Base-by-base conservation (phyloP, 1,284 basidiomycete species). In the Rhodotorula sp. region DNA sequence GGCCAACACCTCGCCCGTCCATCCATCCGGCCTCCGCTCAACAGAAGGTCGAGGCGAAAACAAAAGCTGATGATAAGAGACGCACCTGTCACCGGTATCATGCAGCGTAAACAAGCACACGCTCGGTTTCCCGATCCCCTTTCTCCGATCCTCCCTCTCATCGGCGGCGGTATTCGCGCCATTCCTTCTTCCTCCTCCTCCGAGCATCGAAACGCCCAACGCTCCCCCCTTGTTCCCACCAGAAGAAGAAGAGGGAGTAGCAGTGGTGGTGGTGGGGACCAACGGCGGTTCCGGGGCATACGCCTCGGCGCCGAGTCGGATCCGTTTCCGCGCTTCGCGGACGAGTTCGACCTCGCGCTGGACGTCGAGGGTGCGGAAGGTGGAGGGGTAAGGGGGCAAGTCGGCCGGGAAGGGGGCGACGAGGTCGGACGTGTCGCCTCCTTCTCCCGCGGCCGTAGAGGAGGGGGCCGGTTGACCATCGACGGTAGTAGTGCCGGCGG, bases 71-170 rank as follows among this genome's bases (percentile, higher is more conserved):
- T 38, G 59, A 38, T 18, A 26, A 16, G 23, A 21, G n/a, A 38
- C 18, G 45, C 19, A 95, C 92, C 91, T 90, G 83, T 97, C 93
- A 49, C 89, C 88, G 10, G 90, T 88, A 78, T 97, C 93, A 79
- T 95, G 92, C 47, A 97, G 80, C 3, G 94, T 97, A 80, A 95
- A 97, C 5, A 92, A 89, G 75, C 94, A 95, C 62, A 97, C 88
- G 77, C 93, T 95, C 1, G 95, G 94, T 58, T 78, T 77, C 23
- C 73, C 62, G 66, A 71, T 50, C 14, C 54, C 64, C 60, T 49
- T 68, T 16, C 60, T 49, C 52, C 38, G 38, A 19, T 67, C 76
- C 47, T 66, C 70, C 19, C 55, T 59, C 62, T 52, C 62, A 18
- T 21, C 31, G 48, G 16, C 14, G 1, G 47, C 68, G 47, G 28